A percentile compares a stretch with the other conserved stretches of the same genome.
Conservation (phyloP, 305 asterid genomes). For the Plantago rigida region DNA sequence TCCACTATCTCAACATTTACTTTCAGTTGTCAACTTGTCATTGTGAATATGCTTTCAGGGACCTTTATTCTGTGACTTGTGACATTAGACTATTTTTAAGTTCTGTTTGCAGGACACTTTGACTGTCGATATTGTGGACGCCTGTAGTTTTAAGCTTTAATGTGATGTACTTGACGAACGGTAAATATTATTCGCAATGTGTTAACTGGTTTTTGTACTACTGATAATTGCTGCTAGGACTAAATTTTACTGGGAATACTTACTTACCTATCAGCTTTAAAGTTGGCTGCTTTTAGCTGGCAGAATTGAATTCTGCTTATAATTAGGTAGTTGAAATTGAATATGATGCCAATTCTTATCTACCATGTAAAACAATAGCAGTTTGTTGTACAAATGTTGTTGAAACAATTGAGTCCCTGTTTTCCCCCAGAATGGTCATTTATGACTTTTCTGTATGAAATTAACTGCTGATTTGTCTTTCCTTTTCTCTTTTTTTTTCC, state of each 20-base stretch:
- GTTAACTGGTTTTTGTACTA: no score
- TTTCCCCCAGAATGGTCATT: conserved; percentile 17
- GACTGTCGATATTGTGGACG: neutral
- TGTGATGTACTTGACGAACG: neutral
- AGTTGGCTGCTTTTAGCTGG: conserved; percentile 31
- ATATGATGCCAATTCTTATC: conserved; percentile 30
- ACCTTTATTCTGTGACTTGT: conserved; percentile 7
- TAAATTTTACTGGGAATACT: conserved; percentile 5
- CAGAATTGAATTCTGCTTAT: conserved; percentile 35
- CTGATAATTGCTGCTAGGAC: neutral
- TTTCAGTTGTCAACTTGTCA: neutral
- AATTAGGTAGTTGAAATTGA: conserved; percentile 38
- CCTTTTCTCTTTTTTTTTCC: neutral
- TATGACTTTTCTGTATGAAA: neutral
- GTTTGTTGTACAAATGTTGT: conserved; percentile 36
- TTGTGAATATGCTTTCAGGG: neutral
- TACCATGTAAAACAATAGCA: conserved; percentile 31
- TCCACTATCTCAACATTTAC: neutral
- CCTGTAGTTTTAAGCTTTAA: neutral
- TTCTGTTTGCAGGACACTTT: neutral
- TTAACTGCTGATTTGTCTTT: neutral
- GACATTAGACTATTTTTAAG: neutral
- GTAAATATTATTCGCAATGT: neutral
- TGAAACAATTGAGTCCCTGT: conserved; percentile 36
- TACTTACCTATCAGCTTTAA: conserved; percentile 8